phyloP scores from a whole-genome alignment of 2,329 filamentous ascomycete genomes.

The Epichloe bromicola region DNA sequence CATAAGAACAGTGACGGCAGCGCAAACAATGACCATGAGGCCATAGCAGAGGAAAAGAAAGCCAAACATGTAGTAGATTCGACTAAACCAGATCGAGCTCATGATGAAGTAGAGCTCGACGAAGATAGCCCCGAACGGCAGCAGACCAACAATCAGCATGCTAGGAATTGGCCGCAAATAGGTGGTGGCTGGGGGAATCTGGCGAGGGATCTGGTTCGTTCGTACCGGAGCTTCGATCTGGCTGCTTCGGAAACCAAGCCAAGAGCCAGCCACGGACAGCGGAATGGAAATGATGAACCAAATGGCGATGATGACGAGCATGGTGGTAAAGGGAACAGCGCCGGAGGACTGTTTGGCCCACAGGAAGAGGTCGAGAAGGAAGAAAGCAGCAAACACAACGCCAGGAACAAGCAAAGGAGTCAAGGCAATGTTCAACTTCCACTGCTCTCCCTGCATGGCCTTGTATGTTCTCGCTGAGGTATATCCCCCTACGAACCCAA shows the following conservation, averaged over 20 bases:
- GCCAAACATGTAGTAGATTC: conserved; percentile 99
- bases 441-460: conserved; percentile 77
- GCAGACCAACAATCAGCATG: conserved; percentile 80
- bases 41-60: conserved; percentile 97
- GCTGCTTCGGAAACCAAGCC: conserved; percentile 73
- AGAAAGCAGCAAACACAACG: conserved; percentile 78
- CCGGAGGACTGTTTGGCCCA: conserved; percentile 89
- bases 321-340: conserved; percentile 90
- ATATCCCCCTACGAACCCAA: conserved; percentile 93
- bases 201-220: conserved; percentile 94
- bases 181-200: conserved; percentile 78
- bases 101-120: conserved; percentile 99
- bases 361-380: conserved; percentile 89
- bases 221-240: conserved; percentile 69
- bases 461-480: conserved; percentile 87
- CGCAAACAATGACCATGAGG: conserved; percentile 91
- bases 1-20: conserved; percentile 82
- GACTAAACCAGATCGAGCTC: conserved; percentile 96
- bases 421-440: conserved; percentile 85
- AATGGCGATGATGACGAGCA: conserved; percentile 84
- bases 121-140: conserved; percentile 94
- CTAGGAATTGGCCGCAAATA: conserved; percentile 81
- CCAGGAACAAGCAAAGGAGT: conserved; percentile 79
- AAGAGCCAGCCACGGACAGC: conserved; percentile 78
- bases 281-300: conserved; percentile 97